Percentiles rank a stretch among this genome's conserved stretches.
Conservation (phyloP, 805 yeast species). For the Metschnikowia proteae region DNA sequence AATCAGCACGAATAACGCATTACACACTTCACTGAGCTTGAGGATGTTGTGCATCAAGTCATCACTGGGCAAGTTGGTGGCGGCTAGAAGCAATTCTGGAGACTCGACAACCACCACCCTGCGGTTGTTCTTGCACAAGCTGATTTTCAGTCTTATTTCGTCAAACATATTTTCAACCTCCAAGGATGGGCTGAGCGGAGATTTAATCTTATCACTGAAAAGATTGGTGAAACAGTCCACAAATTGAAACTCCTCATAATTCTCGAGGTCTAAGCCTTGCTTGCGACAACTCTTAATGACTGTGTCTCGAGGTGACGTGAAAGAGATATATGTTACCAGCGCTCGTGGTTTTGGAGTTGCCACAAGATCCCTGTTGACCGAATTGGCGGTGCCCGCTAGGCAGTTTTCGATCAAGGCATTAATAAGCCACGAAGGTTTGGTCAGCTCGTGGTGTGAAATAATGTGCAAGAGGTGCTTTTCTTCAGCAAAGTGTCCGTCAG, state of each 20-base stretch:
- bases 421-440: conserved; percentile 62
- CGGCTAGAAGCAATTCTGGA: conserved; percentile 43
- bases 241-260: conserved; percentile 26
- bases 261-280: conserved; percentile 35
- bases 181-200: conserved; percentile 18
- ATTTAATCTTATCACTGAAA: conserved; percentile 31
- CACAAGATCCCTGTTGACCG: conserved; percentile 31
- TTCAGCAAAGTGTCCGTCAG: conserved; percentile 22
- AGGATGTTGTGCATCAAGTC: conserved; percentile 31
- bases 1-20: conserved; percentile 33
- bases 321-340: conserved; percentile 36
- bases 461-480: conserved; percentile 20
- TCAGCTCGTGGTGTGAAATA: conserved; percentile 42
- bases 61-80: conserved; percentile 37
- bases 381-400: conserved; percentile 44
- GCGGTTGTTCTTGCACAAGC: conserved; percentile 6
- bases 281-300: conserved; percentile 34
- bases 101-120: conserved; percentile 42
- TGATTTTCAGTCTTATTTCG: conserved; percentile 12
- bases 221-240: conserved; percentile 48
- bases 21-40: conserved; percentile 29
- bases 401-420: conserved; percentile 52
- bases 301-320: conserved; percentile 29
- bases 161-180: conserved; percentile 20
- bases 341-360: conserved; percentile 16